These are phyloP conservation scores for Ormosia semicastrata DNA, from an alignment of 306 rosid genomes.

Conservation along the genomic window DNA sequence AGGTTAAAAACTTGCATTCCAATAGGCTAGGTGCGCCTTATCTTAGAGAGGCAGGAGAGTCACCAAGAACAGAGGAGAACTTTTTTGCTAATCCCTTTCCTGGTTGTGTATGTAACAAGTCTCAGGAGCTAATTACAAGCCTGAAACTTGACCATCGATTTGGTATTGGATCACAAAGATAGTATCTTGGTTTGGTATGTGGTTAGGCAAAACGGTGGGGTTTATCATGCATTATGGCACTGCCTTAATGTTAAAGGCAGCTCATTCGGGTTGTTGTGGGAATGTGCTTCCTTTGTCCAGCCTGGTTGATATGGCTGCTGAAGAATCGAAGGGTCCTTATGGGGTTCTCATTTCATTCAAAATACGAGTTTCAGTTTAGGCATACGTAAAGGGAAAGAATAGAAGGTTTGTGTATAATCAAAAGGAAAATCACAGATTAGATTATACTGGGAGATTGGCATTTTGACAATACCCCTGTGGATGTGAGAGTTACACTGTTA, in stretches of 20 bases:
- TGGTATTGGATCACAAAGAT: constrained; percentile 42
- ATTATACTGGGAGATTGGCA: constrained; percentile 38
- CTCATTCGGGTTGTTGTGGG: constrained; percentile 32
- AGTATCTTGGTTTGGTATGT: constrained; percentile 18
- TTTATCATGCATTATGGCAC: constrained; percentile 29
- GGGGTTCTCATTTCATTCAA: constrained; percentile 28
- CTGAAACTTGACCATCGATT: constrained; percentile 37
- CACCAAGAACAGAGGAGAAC: constrained; percentile 86
- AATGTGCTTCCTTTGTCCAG: constrained; percentile 34
- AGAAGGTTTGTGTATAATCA: constrained; percentile 37
- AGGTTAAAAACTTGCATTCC: constrained; percentile 63
- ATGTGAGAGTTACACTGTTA: constrained; percentile 33
- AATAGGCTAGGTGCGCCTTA: constrained; percentile 80
- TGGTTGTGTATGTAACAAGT: constrained; percentile 79
- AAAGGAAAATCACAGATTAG: constrained; percentile 42
- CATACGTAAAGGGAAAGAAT: constrained; percentile 30
- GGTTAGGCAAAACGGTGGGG: constrained; percentile 12
- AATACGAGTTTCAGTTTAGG: constrained; percentile 37
- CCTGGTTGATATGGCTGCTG: constrained; percentile 37
- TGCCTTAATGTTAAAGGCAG: constrained; percentile 38
- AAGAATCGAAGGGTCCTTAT: constrained; percentile 29
- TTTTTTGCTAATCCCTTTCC: constrained; percentile 94
- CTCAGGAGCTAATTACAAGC: constrained; percentile 38
- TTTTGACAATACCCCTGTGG: constrained; percentile 25
- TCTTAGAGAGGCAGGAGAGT: constrained; percentile 67